Conservation (phyloP, 371 early-diverging fungal species). For the Apophysomyces sp. region DNA sequence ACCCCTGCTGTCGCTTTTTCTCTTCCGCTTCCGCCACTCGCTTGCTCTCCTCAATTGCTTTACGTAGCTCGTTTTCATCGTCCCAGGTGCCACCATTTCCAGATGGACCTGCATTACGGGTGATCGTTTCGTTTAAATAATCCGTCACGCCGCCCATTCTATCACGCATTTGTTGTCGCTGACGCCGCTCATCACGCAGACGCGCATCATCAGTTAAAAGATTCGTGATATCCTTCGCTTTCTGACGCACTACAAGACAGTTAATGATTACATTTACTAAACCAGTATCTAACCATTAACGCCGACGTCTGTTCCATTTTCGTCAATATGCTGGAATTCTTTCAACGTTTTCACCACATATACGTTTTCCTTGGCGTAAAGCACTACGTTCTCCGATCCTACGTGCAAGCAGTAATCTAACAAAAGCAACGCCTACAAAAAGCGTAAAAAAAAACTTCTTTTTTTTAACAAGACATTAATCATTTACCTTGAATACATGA, state of each 20-base stretch:
- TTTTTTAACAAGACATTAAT: too few species aligned
- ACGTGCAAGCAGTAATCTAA: conserved; percentile 71
- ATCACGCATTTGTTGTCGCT: conserved; percentile 39
- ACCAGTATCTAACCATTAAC: conserved; percentile 58
- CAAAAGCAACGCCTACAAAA: conserved; percentile 42
- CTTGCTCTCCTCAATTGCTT: conserved; percentile 24
- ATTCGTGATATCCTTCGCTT: conserved; percentile 85
- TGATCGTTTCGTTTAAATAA: conserved; percentile 73
- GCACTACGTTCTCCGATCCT: conserved; percentile 86
- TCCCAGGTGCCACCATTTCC: conserved; percentile 38
- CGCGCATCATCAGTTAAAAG: conserved; percentile 77
- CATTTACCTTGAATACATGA: conserved; percentile 90
- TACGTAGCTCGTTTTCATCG: conserved; percentile 21
- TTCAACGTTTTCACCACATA: conserved; percentile 91
- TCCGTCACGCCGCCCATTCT: conserved; percentile 47
- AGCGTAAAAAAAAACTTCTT: too few species aligned
- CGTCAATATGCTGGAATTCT: conserved; percentile 94
- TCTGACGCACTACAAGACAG: conserved; percentile 72
- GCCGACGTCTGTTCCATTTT: conserved; percentile 87
- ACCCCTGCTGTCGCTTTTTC: background rate
- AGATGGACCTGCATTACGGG: conserved; percentile 51
- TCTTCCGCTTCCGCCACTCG: background rate
- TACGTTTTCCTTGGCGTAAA: conserved; percentile 83
- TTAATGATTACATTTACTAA: background rate
- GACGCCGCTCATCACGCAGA: conserved; percentile 68